Evolutionary conservation across 306 rosid species (phyloP).

Genomic region (Quercus engelmannii): DNA sequence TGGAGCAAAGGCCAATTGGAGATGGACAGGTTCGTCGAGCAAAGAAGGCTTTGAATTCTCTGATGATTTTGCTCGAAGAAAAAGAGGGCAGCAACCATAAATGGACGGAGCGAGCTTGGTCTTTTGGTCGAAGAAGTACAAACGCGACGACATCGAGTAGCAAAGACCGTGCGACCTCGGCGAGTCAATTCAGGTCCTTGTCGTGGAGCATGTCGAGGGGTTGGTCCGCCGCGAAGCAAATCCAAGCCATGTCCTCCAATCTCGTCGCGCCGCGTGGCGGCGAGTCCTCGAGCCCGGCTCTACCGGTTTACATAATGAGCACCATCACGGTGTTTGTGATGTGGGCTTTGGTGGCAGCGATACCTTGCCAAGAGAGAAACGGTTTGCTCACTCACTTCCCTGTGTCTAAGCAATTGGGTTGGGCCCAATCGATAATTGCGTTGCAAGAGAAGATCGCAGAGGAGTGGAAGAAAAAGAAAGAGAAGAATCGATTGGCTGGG

Average conservation of each 20-base stretch:
- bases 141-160: not conserved
- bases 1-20: constrained; percentile 62
- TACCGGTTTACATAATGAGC: constrained; percentile 69
- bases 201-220: constrained; percentile 73
- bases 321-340: constrained; percentile 53
- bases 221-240: constrained; percentile 88
- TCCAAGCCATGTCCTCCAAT: constrained; percentile 68
- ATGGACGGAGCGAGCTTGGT: constrained; percentile 65
- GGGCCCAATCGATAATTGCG: constrained; percentile 75
- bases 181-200: constrained; percentile 39
- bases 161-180: constrained; percentile 28
- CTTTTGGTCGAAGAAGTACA: constrained; percentile 62
- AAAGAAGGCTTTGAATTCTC: constrained; percentile 58
- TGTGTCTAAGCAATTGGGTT: constrained; percentile 42
- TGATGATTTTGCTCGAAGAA: constrained; percentile 66
- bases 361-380: constrained; percentile 85
- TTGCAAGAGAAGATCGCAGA: constrained; percentile 83
- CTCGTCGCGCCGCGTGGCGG: constrained; percentile 67
- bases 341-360: constrained; percentile 81
- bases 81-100: constrained; percentile 40
- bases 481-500: constrained; percentile 75
- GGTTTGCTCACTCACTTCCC: constrained; percentile 60
- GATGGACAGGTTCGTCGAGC: constrained; percentile 92
- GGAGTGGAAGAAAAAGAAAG: constrained; percentile 97
- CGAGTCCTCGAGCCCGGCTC: constrained; percentile 53